Evolutionary conservation across 179 eudicot species (phyloP).

Genomic region (Heliamphora pulchella): DNA sequence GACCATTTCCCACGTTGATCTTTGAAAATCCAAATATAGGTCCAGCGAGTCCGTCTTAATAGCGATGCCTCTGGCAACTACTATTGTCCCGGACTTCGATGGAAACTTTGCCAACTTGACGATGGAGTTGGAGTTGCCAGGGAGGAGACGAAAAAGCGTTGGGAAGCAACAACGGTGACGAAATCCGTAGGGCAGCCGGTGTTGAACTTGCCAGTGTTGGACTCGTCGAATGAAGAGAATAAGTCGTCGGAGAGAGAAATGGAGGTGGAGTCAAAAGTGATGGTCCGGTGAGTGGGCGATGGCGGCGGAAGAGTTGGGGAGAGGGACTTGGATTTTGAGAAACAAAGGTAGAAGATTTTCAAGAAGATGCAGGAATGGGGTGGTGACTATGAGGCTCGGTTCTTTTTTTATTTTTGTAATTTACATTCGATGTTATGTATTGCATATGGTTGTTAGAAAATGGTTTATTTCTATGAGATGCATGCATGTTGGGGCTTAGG

Average conservation of each 20-base stretch:
- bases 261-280: conserved; percentile 31
- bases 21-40: conserved; percentile 57
- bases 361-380: no score
- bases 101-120: conserved; percentile 18
- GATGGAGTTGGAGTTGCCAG: conserved; percentile 80
- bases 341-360: conserved; percentile 42
- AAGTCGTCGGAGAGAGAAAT: conserved; percentile 12
- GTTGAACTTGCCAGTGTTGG: no score
- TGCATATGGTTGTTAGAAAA: no score
- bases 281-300: conserved; percentile 18
- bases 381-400: no score
- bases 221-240: conserved; percentile 17
- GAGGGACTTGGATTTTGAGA: conserved; percentile 48
- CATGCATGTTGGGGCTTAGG: no score
- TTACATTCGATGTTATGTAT: no score
- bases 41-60: conserved; percentile 66
- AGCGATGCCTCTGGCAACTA: conserved; percentile 40
- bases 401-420: no score
- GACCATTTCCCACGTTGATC: conserved; percentile 84
- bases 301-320: conserved; percentile 26
- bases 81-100: neutral
- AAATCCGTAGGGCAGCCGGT: conserved; percentile 45
- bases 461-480: no score
- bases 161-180: conserved; percentile 51
- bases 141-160: conserved; percentile 74